Evolutionary conservation across 257 asterid genomes (phyloP), one percentile per base, ranked within the genome.

Genomic region (Solanum microdontum): DNA sequence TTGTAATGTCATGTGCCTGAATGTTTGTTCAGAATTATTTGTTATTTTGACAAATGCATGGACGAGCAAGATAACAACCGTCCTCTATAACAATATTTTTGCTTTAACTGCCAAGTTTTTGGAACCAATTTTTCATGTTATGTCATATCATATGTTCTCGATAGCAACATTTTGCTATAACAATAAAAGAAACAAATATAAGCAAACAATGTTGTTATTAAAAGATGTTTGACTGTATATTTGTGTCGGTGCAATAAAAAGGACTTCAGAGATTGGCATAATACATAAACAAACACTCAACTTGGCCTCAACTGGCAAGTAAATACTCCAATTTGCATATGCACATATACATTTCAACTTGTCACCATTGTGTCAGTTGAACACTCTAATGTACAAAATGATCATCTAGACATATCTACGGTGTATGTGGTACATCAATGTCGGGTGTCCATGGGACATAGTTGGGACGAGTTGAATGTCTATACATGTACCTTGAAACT

Each of bases 371-470:
- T 62, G 7, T 62, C 3, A 10, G 7, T 10, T 23, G 3, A 62
- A 23, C 30, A 19, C 62, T 55, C 10, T 19, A 62, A 23, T 11
- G 1, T n/a, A 62, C 2, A 10, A 62, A n/a, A 62, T 62, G 30
- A n/a, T n/a, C 14, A n/a, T n/a, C 3, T 62, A 62, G 28, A n/a
- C 0, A 62, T 9, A 0, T 62, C 70, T 10, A n/a, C 0, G 0
- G 2, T 23, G 11, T 62, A 23, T 23, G 13, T 62, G 70, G 14
- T 0, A n/a, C 30, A 62, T 62, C 28, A 23, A 4, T 2, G 3
- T 62, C 3, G 3, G 3, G 14, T 62, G 30, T 9, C 30, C 30
- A 23, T 9, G 13, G 3, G 14, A 62, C 70, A 60, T 8, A 23
- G 14, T 62, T 24, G 70, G 30, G 12, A n/a, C 14, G 70, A 62